Conservation (phyloP, 257 asterid genomes). For the Verbascum thapsus region DNA sequence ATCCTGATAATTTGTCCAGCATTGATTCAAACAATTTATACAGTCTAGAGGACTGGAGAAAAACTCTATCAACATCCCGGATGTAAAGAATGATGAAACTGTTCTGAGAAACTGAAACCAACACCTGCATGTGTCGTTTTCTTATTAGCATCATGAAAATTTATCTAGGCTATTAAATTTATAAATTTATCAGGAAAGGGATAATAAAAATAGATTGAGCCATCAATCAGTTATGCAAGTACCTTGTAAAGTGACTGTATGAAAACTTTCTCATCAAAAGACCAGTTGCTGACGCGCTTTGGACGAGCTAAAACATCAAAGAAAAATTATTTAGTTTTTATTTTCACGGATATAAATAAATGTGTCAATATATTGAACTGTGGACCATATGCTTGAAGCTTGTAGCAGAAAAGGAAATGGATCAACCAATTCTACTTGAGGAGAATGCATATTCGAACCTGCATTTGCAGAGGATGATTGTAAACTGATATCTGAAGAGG, state of each 20-base stretch:
- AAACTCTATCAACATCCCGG: slow-evolving; percentile 69
- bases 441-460: slow-evolving; percentile 45
- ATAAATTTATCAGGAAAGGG: slow-evolving; percentile 2
- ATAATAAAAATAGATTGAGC: slow-evolving; percentile 16
- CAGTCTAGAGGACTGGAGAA: slow-evolving; percentile 63
- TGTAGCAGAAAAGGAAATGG: neutral
- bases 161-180: neutral
- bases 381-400: slow-evolving; percentile 16
- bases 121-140: slow-evolving; percentile 54
- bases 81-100: slow-evolving; percentile 64
- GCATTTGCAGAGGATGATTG: slow-evolving; percentile 57
- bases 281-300: slow-evolving; percentile 59
- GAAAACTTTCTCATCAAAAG: slow-evolving; percentile 62
- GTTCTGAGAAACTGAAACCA: slow-evolving; percentile 61
- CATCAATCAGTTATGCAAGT: slow-evolving; percentile 18
- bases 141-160: slow-evolving; percentile 9
- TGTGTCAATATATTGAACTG: neutral
- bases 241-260: slow-evolving; percentile 73
- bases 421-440: slow-evolving; percentile 1
- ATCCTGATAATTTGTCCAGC: slow-evolving; percentile 81
- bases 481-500: slow-evolving; percentile 68
- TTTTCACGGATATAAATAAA: neutral
- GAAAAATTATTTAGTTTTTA: slow-evolving; percentile 16
- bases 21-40: slow-evolving; percentile 61
- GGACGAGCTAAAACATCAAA: slow-evolving; percentile 47